phyloP scores from a whole-genome alignment of 768 basidiomycete species.

The Mycena amicta region DNA sequence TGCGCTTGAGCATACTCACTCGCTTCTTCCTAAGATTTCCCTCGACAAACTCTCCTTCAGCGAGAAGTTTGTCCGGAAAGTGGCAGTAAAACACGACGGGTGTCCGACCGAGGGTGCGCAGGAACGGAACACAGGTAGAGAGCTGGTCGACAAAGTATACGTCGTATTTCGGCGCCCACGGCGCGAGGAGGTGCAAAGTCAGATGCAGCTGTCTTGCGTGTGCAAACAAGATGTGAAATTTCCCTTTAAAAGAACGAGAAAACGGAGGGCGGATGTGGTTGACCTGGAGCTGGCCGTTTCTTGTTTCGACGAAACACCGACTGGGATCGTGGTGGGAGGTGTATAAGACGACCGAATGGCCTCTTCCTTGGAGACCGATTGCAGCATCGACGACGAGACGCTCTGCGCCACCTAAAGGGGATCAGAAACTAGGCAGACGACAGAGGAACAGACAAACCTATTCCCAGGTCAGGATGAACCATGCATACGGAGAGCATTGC shows the following conservation, averaged over 20 bases:
- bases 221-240: conserved; percentile 87
- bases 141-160: conserved; percentile 95
- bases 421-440: conserved; percentile 16
- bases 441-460: conserved; percentile 55
- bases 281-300: conserved; percentile 81
- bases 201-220: conserved; percentile 89
- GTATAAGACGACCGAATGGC: conserved; percentile 86
- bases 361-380: conserved; percentile 79
- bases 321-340: conserved; percentile 89
- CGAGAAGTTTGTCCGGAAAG: conserved; percentile 93
- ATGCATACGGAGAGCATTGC: background rate
- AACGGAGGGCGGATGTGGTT: conserved; percentile 73
- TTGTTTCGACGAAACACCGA: conserved; percentile 93
- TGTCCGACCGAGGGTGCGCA: conserved; percentile 66
- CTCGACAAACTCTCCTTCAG: conserved; percentile 68
- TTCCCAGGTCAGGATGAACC: conserved; percentile 91
- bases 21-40: conserved; percentile 46
- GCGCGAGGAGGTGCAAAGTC: conserved; percentile 59
- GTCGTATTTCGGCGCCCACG: conserved; percentile 60
- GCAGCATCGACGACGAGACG: conserved; percentile 95
- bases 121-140: conserved; percentile 85
- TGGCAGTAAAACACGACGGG: conserved; percentile 97
- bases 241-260: conserved; percentile 77
- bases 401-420: conserved; percentile 98
- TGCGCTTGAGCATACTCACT: conserved; percentile 57